These are phyloP conservation scores for Phytopythium kandeliae DNA, from an alignment of 352 stramenopile genomes.

Conservation along the genomic window DNA sequence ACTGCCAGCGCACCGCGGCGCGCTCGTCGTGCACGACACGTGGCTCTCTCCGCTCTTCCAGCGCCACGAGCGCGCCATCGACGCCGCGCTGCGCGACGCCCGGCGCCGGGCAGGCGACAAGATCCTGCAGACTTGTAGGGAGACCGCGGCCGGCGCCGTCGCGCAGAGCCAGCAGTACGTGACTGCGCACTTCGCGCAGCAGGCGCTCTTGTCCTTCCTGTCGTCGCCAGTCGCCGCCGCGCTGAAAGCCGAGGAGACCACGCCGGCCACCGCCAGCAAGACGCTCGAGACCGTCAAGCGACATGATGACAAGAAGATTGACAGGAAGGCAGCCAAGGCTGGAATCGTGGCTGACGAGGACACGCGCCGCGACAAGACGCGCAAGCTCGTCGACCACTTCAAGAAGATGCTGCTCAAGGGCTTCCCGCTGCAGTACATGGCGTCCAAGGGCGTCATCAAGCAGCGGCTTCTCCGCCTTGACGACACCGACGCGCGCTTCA, in stretches of 20 bases:
- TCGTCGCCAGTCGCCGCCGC: neutral
- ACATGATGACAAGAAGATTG: constrained; percentile 7
- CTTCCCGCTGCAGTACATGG: constrained; percentile 58
- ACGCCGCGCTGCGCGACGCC: constrained; percentile 43
- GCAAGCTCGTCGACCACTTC: constrained; percentile 59
- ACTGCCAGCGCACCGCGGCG: constrained; percentile 45
- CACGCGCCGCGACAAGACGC: constrained; percentile 39
- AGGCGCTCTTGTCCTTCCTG: constrained; percentile 27
- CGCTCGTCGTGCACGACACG: constrained; percentile 40
- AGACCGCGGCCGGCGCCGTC: constrained; percentile 54
- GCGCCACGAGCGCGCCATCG: constrained; percentile 59
- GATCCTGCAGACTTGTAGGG: constrained; percentile 59
- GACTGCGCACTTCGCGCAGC: constrained; percentile 55
- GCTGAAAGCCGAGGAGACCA: neutral
- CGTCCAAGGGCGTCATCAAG: constrained; percentile 37
- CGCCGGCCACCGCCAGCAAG: neutral
- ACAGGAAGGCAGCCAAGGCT: neutral
- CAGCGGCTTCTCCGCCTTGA: constrained; percentile 36
- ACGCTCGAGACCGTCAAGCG: constrained; percentile 6
- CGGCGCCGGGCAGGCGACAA: constrained; percentile 62
- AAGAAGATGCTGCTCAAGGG: constrained; percentile 67
- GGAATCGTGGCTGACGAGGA: neutral
- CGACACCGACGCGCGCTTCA: constrained; percentile 30
- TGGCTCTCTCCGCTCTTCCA: constrained; percentile 63
- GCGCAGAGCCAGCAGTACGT: constrained; percentile 63